Percentiles rank a stretch among this genome's conserved stretches.
Evolutionary conservation across 1,284 basidiomycete species (phyloP).

Genomic region (Cutaneotrichosporon sp.): DNA sequence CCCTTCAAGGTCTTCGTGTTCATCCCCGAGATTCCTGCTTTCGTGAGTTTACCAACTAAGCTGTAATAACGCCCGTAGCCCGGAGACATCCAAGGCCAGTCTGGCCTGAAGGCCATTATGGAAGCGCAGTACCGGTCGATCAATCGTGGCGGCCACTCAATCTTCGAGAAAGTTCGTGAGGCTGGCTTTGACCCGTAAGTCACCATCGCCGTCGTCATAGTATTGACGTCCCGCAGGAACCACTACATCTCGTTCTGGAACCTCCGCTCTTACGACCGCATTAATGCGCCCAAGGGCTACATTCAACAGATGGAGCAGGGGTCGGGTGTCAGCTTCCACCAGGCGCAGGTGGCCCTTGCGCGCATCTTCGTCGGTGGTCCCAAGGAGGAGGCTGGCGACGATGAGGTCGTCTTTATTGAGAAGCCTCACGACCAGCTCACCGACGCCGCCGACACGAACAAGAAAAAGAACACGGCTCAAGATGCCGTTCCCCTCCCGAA

Average conservation of each 20-base stretch:
- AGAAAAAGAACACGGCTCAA: constrained; percentile 42
- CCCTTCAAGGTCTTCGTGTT: constrained; percentile 75
- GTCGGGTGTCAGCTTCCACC: constrained; percentile 72
- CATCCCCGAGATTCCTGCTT: constrained; percentile 59
- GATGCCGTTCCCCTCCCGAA: constrained; percentile 54
- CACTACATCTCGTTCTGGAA: constrained; percentile 71
- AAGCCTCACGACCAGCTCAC: constrained; percentile 55
- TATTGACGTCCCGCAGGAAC: constrained; percentile 14
- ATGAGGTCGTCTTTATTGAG: constrained; percentile 46
- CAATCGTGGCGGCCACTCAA: constrained; percentile 76
- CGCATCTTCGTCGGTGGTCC: constrained; percentile 64
- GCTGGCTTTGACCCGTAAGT: constrained; percentile 73
- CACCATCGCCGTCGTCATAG: neutral
- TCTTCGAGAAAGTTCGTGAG: constrained; percentile 73
- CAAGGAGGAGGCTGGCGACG: constrained; percentile 38
- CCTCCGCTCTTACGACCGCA: constrained; percentile 80
- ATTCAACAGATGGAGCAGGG: constrained; percentile 66
- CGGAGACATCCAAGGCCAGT: constrained; percentile 69
- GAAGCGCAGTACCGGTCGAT: constrained; percentile 62
- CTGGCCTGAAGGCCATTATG: constrained; percentile 58
- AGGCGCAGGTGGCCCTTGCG: constrained; percentile 80
- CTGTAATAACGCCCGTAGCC: constrained; percentile 40
- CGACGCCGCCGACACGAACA: constrained; percentile 54
- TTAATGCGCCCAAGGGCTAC: constrained; percentile 65
- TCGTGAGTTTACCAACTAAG: constrained; percentile 25